phyloP scores from a whole-genome alignment of 73 alveolate genomes.

The Symbiodinium natans region DNA sequence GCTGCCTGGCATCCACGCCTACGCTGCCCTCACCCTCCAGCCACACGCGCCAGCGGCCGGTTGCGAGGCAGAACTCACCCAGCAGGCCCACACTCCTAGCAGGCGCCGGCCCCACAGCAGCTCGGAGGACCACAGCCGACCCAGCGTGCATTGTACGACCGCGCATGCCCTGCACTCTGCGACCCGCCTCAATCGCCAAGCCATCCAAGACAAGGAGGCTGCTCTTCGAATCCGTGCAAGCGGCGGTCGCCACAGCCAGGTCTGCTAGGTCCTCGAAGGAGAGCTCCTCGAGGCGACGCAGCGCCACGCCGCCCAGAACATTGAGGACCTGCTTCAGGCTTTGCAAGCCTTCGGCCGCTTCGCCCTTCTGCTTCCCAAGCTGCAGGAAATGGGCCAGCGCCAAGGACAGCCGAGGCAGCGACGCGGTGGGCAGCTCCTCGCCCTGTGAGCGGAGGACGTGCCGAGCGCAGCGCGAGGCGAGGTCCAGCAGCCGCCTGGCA shows the following conservation, averaged over 20 bases:
- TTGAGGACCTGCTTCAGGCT: background rate
- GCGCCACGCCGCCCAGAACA: background rate
- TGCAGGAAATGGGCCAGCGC: constrained; percentile 56
- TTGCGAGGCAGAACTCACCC: constrained; percentile 48
- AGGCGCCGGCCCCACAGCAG: background rate
- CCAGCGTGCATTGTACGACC: constrained; percentile 5
- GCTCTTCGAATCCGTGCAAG: background rate
- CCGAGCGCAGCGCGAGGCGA: constrained; percentile 9
- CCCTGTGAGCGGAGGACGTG: background rate
- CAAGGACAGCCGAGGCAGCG: constrained; percentile 52
- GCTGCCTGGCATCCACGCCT: constrained; percentile 60
- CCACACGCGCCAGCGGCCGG: constrained; percentile 90
- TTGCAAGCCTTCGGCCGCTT: background rate
- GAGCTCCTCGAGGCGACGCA: background rate
- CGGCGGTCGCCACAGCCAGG: background rate
- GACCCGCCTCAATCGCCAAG: background rate
- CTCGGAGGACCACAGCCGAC: constrained; percentile 8
- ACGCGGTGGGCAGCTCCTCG: background rate
- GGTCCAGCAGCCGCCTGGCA: background rate
- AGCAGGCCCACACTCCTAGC: constrained; percentile 21
- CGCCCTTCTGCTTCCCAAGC: background rate
- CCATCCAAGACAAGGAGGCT: background rate
- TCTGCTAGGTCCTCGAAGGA: constrained; percentile 59
- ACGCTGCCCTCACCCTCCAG: background rate
- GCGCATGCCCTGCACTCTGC: background rate